Evolutionary conservation across 2,329 filamentous ascomycete species (phyloP), one percentile per base, ranked within the genome.

Genomic region (Massarina eburnea): DNA sequence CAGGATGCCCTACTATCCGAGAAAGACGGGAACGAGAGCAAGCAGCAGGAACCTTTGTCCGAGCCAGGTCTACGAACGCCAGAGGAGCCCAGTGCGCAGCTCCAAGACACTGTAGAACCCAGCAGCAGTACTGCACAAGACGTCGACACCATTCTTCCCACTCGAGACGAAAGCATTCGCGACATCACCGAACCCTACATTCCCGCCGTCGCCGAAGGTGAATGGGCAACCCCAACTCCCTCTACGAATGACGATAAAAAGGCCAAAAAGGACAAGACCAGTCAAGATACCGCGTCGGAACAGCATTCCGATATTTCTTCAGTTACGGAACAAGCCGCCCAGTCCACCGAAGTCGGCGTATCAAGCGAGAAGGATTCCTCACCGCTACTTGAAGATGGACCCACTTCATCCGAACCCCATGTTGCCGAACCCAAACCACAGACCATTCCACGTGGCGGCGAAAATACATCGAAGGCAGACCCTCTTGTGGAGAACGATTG

Each of bases 11-110:
- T 22, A 8, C 21, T 45, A 4, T 56, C 72, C 41, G 72, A 73
- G 51, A 79, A 76, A 49, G 73, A 71, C 12, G 78, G 78, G 53
- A 77, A 78, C 46, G 72, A 57, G 46, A 59, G 57, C 36, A 48
- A 62, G 33, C 47, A 48, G 26, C 43, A 37, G 15, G 52, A 58
- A 9, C 17, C 43, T 14, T 33, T 45, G 9, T 40, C 35, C 18
- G 22, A 30, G 7, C 18, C 43, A 27, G 15, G 36, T 17, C 29
- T 39, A 9, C 38, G 20, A 9, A n/a, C 22, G 9, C 12, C 17
- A 37, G 42, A 43, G 6, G 40, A 44, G n/a, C 39, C 43, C 9
- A 36, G 41, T 12, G 39, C 14, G 4, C 35, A 21, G 9, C 22
- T 10, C 12, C 8, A 21, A 15, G 20, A 38, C 12, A 26, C 3